These are phyloP conservation scores for Gastrolobium villosum DNA, from an alignment of 306 rosid genomes.

Conservation along the genomic window DNA sequence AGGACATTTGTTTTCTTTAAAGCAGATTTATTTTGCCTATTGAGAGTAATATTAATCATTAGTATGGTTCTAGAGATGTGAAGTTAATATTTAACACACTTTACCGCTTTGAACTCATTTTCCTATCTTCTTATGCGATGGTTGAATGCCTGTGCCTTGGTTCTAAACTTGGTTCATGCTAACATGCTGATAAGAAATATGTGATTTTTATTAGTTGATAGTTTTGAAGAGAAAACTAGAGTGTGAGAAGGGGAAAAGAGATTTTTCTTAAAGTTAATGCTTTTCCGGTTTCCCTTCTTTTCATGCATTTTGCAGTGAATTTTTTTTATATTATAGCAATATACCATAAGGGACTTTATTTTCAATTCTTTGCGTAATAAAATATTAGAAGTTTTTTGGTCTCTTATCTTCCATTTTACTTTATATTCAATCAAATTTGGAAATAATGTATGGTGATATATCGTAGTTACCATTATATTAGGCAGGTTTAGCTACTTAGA, in stretches of 20 bases:
- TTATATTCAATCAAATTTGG: background rate
- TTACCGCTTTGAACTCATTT: background rate
- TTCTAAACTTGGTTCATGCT: conserved; percentile 18
- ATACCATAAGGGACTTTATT: background rate
- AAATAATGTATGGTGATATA: background rate
- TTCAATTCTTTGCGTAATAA: background rate
- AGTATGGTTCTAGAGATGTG: background rate
- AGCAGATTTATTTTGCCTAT: background rate
- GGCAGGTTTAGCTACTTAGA: background rate
- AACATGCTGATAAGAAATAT: background rate
- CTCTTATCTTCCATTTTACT: conserved; percentile 11
- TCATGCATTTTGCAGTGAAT: conserved; percentile 1
- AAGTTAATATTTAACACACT: background rate
- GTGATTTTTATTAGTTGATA: conserved; percentile 7
- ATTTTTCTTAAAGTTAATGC: background rate
- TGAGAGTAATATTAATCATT: background rate
- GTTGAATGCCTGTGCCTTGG: background rate
- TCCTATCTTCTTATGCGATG: background rate
- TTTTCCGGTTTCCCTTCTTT: conserved; percentile 1
- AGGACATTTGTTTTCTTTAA: background rate
- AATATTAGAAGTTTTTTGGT: background rate
- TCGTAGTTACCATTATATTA: background rate
- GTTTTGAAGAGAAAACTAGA: background rate
- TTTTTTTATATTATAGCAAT: background rate
- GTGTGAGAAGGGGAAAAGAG: background rate